A percentile compares a stretch with the other conserved stretches of the same genome.
Evolutionary conservation across 164 flowering plant species (phyloP).

Genomic region (Macadamia integrifolia): DNA sequence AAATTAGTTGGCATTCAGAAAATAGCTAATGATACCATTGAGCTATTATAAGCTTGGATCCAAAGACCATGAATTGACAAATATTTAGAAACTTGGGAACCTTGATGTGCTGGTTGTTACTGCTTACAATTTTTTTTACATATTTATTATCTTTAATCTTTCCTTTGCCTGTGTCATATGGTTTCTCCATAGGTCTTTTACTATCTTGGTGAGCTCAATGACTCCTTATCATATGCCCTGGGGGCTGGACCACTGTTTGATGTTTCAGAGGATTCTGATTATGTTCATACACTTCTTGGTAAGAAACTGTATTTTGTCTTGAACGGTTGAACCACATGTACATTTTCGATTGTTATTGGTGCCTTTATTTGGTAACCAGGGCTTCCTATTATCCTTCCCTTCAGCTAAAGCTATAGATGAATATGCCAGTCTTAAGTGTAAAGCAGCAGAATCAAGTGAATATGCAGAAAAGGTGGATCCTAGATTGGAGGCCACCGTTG

Average conservation of each 20-base stretch:
- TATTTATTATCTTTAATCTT: not conserved
- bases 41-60: no score
- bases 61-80: no score
- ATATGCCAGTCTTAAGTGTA: slow-evolving; percentile 76
- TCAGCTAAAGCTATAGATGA: slow-evolving; percentile 97
- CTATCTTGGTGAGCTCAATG: slow-evolving; percentile 83
- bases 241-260: slow-evolving; percentile 93
- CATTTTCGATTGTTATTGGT: not conserved
- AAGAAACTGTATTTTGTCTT: slow-evolving; percentile 12
- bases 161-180: not conserved
- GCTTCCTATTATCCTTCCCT: slow-evolving; percentile 4
- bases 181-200: slow-evolving; percentile 64
- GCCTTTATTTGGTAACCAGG: not conserved
- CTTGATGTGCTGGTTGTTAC: not conserved
- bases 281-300: slow-evolving; percentile 86
- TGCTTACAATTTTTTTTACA: not conserved
- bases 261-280: slow-evolving; percentile 87
- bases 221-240: slow-evolving; percentile 85
- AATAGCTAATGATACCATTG: no score
- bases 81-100: not conserved
- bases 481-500: slow-evolving; percentile 92
- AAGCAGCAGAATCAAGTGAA: slow-evolving; percentile 66
- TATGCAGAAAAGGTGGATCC: slow-evolving; percentile 63
- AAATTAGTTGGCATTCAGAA: no score
- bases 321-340: not conserved